A percentile compares a stretch with the other conserved stretches of the same genome.
phyloP scores from a whole-genome alignment of 495 filamentous ascomycete species.

The Talaromyces nanjingensis region DNA sequence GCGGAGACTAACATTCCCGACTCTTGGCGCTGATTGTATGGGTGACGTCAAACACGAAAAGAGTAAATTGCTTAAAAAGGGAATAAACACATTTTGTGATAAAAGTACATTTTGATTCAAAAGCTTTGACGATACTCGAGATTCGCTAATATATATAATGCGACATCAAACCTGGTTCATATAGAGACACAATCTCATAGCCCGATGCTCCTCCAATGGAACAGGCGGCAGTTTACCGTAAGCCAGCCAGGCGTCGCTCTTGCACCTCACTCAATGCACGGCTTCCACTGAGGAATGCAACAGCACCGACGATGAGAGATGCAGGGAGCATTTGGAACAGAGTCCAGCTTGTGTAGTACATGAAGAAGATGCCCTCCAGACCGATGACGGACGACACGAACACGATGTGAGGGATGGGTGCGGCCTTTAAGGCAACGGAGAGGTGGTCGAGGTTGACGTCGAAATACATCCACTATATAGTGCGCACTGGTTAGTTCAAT shows the following conservation, averaged over 20 bases:
- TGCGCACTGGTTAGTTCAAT: not conserved
- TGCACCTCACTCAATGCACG: constrained; percentile 92
- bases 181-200: not conserved
- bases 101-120: not conserved
- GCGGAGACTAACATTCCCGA: constrained; percentile 4
- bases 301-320: constrained; percentile 54
- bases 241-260: constrained; percentile 70
- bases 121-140: not conserved
- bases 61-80: not conserved
- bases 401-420: constrained; percentile 68
- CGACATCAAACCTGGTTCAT: not conserved
- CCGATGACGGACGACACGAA: constrained; percentile 80
- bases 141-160: not conserved
- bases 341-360: constrained; percentile 93
- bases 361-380: constrained; percentile 86
- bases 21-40: not conserved
- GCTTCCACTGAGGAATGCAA: constrained; percentile 81
- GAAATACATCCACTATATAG: constrained; percentile 61
- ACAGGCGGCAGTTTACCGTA: constrained; percentile 45
- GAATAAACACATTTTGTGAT: not conserved
- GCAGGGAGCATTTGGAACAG: constrained; percentile 84
- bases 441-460: constrained; percentile 83
- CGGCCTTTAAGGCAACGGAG: constrained; percentile 59
- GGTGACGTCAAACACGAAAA: not conserved
- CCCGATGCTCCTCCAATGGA: not conserved